A percentile compares a stretch with the other conserved stretches of the same genome.
phyloP scores from a whole-genome alignment of 257 asterid genomes.

The Scutellaria minor region DNA sequence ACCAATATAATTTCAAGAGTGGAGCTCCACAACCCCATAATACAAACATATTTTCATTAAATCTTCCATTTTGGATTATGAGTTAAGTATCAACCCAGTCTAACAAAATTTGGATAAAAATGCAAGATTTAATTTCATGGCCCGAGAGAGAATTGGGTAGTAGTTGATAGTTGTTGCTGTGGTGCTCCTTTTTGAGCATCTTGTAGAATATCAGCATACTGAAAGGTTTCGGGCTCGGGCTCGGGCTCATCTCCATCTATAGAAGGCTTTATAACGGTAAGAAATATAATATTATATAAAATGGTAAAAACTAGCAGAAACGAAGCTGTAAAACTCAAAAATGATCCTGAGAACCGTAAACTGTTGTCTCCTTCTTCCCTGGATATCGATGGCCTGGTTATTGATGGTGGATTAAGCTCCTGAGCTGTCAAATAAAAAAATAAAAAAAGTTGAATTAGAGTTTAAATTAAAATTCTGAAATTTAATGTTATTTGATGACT shows the following conservation, averaged over 20 bases:
- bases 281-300: slow-evolving; percentile 65
- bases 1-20: too few relatives aligned
- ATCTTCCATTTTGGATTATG: too few relatives aligned
- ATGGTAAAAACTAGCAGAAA: slow-evolving; percentile 59
- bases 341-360: slow-evolving; percentile 47
- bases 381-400: slow-evolving; percentile 28
- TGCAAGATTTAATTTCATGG: too few relatives aligned
- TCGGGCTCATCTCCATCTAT: slow-evolving; percentile 47
- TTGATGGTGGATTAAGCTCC: slow-evolving; percentile 37
- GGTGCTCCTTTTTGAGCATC: background rate
- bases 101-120: too few relatives aligned
- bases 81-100: too few relatives aligned
- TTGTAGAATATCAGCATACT: slow-evolving; percentile 14
- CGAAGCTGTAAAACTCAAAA: slow-evolving; percentile 44
- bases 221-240: background rate
- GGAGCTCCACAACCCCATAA: too few relatives aligned
- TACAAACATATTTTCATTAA: too few relatives aligned
- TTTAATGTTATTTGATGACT: too few relatives aligned
- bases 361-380: slow-evolving; percentile 35
- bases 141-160: too few relatives aligned
- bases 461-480: background rate
- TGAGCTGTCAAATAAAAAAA: slow-evolving; percentile 43
- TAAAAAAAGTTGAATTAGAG: background rate
- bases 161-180: background rate
- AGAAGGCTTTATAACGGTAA: slow-evolving; percentile 70